These are phyloP conservation scores for Cystobasidium ongulense DNA, from an alignment of 768 basidiomycete genomes.

Conservation along the genomic window DNA sequence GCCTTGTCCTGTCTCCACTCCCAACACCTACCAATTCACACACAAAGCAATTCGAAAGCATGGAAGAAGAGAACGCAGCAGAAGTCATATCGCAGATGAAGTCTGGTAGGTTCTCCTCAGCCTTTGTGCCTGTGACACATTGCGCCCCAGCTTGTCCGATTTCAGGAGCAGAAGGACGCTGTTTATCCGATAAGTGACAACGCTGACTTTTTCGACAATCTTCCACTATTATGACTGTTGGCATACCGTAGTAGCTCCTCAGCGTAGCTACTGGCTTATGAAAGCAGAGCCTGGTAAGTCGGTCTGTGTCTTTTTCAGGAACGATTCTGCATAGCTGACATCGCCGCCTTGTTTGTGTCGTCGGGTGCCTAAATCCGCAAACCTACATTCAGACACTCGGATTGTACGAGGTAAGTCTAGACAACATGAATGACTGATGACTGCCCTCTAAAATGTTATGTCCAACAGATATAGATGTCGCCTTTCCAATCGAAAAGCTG, in stretches of 20 bases:
- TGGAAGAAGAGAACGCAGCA: background rate
- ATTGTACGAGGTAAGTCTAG: conserved; percentile 12
- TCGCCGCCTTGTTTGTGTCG: background rate
- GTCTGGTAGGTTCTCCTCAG: background rate
- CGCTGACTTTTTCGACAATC: background rate
- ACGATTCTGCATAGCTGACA: background rate
- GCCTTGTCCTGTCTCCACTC: too few relatives aligned
- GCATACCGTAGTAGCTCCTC: background rate
- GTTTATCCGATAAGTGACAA: too few relatives aligned
- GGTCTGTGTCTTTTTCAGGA: background rate
- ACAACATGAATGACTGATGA: background rate
- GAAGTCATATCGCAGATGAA: background rate
- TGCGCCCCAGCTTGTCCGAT: too few relatives aligned
- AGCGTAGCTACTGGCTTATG: conserved; percentile 4
- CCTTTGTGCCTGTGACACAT: too few relatives aligned
- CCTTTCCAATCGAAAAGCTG: conserved; percentile 21
- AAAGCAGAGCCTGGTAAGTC: conserved; percentile 24
- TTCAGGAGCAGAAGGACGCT: too few relatives aligned
- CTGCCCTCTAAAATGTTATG: background rate
- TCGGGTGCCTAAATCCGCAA: background rate
- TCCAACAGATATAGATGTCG: conserved; percentile 18
- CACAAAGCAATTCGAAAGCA: background rate
- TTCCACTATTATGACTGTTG: background rate
- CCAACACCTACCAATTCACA: background rate
- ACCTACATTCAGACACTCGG: conserved; percentile 19